Conservation (phyloP, 2,329 filamentous ascomycete genomes). For the Ophiostoma perfectum region DNA sequence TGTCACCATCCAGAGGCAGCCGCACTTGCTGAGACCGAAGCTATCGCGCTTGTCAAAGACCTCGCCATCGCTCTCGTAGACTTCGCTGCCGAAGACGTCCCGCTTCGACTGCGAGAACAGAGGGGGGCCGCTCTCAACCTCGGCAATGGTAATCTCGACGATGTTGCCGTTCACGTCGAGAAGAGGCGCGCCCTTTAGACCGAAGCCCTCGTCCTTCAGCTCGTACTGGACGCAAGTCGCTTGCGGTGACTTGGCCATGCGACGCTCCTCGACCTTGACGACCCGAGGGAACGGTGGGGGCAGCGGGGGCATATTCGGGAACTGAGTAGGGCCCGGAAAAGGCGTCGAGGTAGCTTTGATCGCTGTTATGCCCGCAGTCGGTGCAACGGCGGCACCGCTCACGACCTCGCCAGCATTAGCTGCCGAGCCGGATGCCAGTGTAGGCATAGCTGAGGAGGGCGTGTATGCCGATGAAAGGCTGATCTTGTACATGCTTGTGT, state of each 20-base stretch:
- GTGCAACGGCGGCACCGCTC: not conserved
- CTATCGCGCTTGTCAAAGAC: slow-evolving; percentile 24
- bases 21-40: slow-evolving; percentile 45
- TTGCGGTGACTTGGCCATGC: slow-evolving; percentile 35
- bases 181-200: slow-evolving; percentile 32
- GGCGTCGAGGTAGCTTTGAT: slow-evolving; percentile 21
- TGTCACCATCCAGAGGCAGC: slow-evolving; percentile 50
- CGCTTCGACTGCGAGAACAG: slow-evolving; percentile 17
- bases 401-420: not conserved
- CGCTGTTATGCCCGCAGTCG: not conserved
- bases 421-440: not conserved
- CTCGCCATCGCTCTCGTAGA: slow-evolving; percentile 11
- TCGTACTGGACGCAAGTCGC: slow-evolving; percentile 47
- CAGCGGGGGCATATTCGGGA: not conserved
- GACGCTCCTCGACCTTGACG: slow-evolving; percentile 52
- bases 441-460: not conserved
- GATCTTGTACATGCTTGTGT: slow-evolving; percentile 37
- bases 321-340: slow-evolving; percentile 16
- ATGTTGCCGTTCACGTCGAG: slow-evolving; percentile 37
- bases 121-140: slow-evolving; percentile 33
- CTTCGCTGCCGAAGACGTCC: not conserved
- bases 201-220: slow-evolving; percentile 38
- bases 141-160: slow-evolving; percentile 42
- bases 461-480: slow-evolving; percentile 22
- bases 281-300: slow-evolving; percentile 44